phyloP scores from a whole-genome alignment of 1,139 yeast species.

The Saccharomyces hybrid region DNA sequence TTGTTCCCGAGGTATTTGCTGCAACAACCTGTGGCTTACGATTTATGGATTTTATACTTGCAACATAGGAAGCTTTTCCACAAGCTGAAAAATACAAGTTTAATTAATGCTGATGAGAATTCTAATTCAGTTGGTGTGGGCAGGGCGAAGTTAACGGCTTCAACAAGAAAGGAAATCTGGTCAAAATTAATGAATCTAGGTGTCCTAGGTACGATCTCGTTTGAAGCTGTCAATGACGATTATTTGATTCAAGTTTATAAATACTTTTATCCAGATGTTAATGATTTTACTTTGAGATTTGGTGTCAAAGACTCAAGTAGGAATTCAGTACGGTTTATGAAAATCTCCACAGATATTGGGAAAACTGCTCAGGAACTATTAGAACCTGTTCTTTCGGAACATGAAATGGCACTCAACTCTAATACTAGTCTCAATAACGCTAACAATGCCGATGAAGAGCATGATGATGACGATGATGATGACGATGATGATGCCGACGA shows the following conservation, averaged over 20 bases:
- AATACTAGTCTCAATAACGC: slow-evolving; percentile 4
- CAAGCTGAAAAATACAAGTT: slow-evolving; percentile 12
- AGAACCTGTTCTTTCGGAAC: slow-evolving; percentile 7
- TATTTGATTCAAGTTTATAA: slow-evolving; percentile 28
- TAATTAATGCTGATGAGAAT: slow-evolving; percentile 3
- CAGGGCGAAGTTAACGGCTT: slow-evolving; percentile 10
- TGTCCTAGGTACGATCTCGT: slow-evolving; percentile 29
- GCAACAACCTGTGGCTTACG: slow-evolving; percentile 29
- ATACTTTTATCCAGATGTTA: slow-evolving; percentile 23
- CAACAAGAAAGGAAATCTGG: slow-evolving; percentile 28
- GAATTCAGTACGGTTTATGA: slow-evolving; percentile 2
- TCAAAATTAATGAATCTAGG: slow-evolving; percentile 27
- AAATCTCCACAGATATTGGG: neutral
- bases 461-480: slow-evolving; percentile 8
- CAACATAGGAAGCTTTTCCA: slow-evolving; percentile 24
- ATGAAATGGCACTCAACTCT: slow-evolving; percentile 7
- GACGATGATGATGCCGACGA: slow-evolving; percentile 10
- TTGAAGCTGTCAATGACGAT: slow-evolving; percentile 26
- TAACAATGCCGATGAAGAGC: slow-evolving; percentile 7
- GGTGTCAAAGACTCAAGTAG: slow-evolving; percentile 1
- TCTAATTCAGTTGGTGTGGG: neutral
- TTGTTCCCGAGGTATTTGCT: slow-evolving; percentile 27
- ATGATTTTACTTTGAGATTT: slow-evolving; percentile 9
- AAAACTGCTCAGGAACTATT: slow-evolving; percentile 5
- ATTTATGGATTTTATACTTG: slow-evolving; percentile 22